phyloP scores from a whole-genome alignment of 805 yeast genomes.

The Dipodascus albidus region DNA sequence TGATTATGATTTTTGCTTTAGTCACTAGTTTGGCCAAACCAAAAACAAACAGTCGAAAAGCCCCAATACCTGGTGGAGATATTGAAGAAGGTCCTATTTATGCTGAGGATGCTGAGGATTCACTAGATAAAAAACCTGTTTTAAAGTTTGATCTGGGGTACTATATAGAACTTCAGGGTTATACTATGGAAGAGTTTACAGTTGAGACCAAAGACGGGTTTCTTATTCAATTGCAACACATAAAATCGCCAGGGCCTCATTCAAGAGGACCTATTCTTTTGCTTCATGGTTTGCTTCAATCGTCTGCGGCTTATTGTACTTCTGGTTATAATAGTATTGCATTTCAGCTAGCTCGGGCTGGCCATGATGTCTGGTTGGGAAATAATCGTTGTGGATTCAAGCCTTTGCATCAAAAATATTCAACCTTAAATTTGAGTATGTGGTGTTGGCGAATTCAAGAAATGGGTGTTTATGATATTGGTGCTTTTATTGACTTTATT shows the following conservation, averaged over 20 bases:
- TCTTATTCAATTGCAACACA: constrained; percentile 50
- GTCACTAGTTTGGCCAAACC: constrained; percentile 4
- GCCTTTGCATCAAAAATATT: constrained; percentile 47
- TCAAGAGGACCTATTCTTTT: constrained; percentile 50
- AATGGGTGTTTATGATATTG: constrained; percentile 68
- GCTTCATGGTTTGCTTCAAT: constrained; percentile 80
- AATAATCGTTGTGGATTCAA: constrained; percentile 81
- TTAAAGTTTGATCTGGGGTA: constrained; percentile 48
- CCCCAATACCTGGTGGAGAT: constrained; percentile 4
- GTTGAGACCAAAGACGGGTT: constrained; percentile 75
- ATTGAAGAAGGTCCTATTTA: neutral
- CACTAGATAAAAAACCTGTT: constrained; percentile 21
- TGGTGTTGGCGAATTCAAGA: constrained; percentile 95
- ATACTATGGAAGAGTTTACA: constrained; percentile 46
- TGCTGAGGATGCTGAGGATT: constrained; percentile 5
- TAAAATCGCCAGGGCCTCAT: constrained; percentile 35
- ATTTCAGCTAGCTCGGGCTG: constrained; percentile 27
- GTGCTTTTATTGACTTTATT: constrained; percentile 57
- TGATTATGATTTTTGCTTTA: constrained; percentile 18
- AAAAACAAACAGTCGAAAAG: neutral
- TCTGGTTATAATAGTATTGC: constrained; percentile 76
- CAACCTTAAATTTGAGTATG: constrained; percentile 37
- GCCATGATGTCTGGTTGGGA: constrained; percentile 86
- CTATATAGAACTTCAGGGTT: constrained; percentile 51
- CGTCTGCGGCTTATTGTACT: constrained; percentile 76